Conservation (phyloP, 2,329 filamentous ascomycete genomes). For the Fusarium sublunatum region DNA sequence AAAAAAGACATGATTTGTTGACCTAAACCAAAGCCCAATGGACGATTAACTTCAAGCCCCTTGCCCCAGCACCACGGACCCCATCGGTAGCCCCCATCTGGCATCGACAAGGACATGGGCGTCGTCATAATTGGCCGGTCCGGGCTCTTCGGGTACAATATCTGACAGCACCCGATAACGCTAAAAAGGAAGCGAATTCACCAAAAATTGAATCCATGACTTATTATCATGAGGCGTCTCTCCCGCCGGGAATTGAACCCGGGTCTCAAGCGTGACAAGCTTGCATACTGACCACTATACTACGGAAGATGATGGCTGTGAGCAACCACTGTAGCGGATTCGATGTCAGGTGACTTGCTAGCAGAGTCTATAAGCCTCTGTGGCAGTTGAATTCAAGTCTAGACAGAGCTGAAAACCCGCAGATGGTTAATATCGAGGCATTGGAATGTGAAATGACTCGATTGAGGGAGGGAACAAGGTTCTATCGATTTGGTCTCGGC, state of each 20-base stretch:
- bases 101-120: slow-evolving; percentile 5
- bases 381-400: too few relatives aligned
- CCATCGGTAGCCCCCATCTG: slow-evolving; percentile 20
- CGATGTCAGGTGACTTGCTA: slow-evolving; percentile 5
- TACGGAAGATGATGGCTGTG: slow-evolving; percentile 47
- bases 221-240: slow-evolving; percentile 38
- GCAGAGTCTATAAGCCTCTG: background rate
- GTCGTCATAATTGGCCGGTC: slow-evolving; percentile 27
- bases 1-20: background rate
- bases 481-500: too few relatives aligned
- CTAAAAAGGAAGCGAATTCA: background rate
- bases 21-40: background rate
- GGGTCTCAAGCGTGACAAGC: slow-evolving; percentile 49
- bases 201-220: slow-evolving; percentile 28
- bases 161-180: background rate
- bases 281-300: slow-evolving; percentile 51
- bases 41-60: background rate
- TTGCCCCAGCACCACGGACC: background rate
- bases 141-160: too few relatives aligned
- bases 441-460: too few relatives aligned
- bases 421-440: too few relatives aligned
- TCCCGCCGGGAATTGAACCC: slow-evolving; percentile 48
- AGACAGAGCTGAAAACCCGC: too few relatives aligned
- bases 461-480: too few relatives aligned
- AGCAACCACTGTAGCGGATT: slow-evolving; percentile 34